Base-by-base conservation (phyloP, 768 basidiomycete species). In the Leccinum rimulosum region DNA sequence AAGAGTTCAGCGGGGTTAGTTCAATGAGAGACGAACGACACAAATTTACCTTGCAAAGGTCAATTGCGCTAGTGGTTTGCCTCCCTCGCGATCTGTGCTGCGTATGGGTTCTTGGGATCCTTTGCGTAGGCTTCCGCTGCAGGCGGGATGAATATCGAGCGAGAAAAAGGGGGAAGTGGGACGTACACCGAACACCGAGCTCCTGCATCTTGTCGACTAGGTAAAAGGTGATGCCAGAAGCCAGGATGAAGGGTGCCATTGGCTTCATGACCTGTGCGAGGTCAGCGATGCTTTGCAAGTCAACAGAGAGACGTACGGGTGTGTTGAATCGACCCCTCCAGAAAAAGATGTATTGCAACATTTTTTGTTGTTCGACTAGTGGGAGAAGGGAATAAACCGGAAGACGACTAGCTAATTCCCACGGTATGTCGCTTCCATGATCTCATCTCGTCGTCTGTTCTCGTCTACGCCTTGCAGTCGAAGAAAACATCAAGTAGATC, bases 71-170 rank as follows among this genome's bases (percentile, higher is more conserved):
- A 77, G 38, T 79, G 77, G 52, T 78, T 76, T 2, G 65, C 62
- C 70, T 88, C 82, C 71, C 83, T 84, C 55, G 91, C 88, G 57
- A 92, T 84, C 68, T 88, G 82, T 25, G 84, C 85, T 10, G 87
- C 88, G 74, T 91, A 90, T 38, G 91, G 91, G 80, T 93, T 93
- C 70, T 84, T 84, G 35, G 91, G 84, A 71, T 93, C 88, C 66
- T 84, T 86, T 64, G 84, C 83, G 72, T 82, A 91, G 68, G 79
- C 73, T 62, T 82, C 81, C 59, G 89, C 90, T 90, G 60, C 15
- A 27, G 58, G 43, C 53, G 40, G 45, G 33, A 22, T 65, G 31
- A 69, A 7, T 12, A 7, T 7, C 1, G 31, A 50, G 48, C 4
- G 8, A 3, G 6, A 2, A 19, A 52, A 55, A 12, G 27, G 4